Evolutionary conservation across 2,329 filamentous ascomycete genomes (phyloP).

Genomic region (Fusarium pseudonygamai): DNA sequence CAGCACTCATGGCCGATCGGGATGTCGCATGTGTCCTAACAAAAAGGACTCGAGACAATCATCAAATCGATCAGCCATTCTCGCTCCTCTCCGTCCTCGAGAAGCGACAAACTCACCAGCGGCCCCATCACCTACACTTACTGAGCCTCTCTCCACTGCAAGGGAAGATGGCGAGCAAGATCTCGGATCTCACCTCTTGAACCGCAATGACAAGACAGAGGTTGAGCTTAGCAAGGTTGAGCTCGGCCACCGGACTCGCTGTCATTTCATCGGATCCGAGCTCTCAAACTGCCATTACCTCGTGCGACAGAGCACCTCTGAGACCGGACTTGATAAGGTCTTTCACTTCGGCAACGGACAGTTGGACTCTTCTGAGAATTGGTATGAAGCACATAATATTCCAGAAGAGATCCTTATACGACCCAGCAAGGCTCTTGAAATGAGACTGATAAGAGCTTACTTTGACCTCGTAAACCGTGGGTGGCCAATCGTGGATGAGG

Average conservation of each 20-base stretch:
- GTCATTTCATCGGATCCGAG: slow-evolving; percentile 5
- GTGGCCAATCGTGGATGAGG: slow-evolving; percentile 12
- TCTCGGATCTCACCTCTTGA: background rate
- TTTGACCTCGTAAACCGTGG: background rate
- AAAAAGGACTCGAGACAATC: background rate
- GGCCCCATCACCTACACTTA: background rate
- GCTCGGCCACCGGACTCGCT: slow-evolving; percentile 5
- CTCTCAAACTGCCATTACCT: slow-evolving; percentile 4
- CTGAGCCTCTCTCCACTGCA: background rate
- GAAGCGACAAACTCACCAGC: background rate
- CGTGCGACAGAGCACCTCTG: background rate
- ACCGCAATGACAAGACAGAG: background rate
- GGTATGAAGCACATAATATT: background rate
- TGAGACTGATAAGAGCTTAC: background rate
- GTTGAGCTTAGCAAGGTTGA: background rate
- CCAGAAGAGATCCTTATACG: background rate
- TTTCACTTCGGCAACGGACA: slow-evolving; percentile 17
- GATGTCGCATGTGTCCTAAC: background rate
- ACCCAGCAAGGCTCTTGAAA: background rate
- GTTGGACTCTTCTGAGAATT: background rate
- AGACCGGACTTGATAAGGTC: background rate
- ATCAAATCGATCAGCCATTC: background rate
- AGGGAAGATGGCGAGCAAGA: background rate
- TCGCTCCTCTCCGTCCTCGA: background rate
- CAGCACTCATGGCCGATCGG: background rate